A percentile compares a stretch with the other conserved stretches of the same genome.
Evolutionary conservation across 192 early-diverging fungal species (phyloP).

Genomic region (Paraglomus brasilianum): DNA sequence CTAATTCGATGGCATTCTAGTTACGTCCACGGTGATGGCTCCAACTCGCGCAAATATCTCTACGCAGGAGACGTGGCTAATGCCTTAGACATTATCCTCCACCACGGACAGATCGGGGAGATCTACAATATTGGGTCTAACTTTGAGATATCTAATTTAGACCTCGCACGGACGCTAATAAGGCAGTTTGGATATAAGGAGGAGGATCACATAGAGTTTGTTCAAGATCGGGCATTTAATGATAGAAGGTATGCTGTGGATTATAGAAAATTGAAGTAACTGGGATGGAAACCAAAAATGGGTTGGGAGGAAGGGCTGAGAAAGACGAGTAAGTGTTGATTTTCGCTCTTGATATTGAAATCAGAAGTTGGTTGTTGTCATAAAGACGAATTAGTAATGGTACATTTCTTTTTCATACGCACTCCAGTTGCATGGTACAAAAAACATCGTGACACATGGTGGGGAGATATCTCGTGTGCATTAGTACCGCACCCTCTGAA

Average conservation of each 20-base stretch:
- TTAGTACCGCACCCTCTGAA: conserved; percentile 55
- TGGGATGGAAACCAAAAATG: conserved; percentile 69
- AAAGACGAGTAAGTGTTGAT: conserved; percentile 58
- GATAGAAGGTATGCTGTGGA: conserved; percentile 77
- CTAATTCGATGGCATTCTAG: conserved; percentile 19
- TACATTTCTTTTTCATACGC: background rate
- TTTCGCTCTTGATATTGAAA: background rate
- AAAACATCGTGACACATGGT: conserved; percentile 51
- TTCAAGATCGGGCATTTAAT: conserved; percentile 76
- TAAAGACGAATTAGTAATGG: background rate
- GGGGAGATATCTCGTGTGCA: conserved; percentile 61
- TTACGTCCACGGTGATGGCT: conserved; percentile 73
- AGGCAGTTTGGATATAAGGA: conserved; percentile 46
- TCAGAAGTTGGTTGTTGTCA: background rate
- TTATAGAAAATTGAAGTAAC: conserved; percentile 58
- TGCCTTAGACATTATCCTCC: conserved; percentile 67
- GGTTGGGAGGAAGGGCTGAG: conserved; percentile 61
- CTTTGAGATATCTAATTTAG: conserved; percentile 68
- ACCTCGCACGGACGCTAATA: conserved; percentile 59
- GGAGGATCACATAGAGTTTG: conserved; percentile 58
- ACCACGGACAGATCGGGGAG: conserved; percentile 65
- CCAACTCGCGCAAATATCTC: conserved; percentile 71
- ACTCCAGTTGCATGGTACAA: conserved; percentile 63
- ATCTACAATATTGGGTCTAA: conserved; percentile 79
- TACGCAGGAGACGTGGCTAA: conserved; percentile 69